Base-by-base conservation (phyloP, 129 eudicot species). In the Scalesia atractyloides region DNA sequence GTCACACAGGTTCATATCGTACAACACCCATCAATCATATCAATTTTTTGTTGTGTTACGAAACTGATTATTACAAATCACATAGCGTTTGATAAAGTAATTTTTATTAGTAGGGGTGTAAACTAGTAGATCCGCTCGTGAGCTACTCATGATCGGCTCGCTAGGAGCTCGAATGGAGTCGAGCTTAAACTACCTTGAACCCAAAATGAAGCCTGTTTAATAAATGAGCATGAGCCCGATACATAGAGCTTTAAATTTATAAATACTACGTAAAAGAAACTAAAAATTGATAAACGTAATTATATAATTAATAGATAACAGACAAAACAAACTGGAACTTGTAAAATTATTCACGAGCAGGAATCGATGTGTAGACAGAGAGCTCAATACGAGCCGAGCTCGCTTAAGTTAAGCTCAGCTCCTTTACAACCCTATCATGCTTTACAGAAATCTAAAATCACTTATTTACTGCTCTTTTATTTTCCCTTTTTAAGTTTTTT, bases 1-100 rank as follows among this genome's bases (percentile, higher is more conserved):
- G 83, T 95, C 72, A 82, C 97, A 37, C 92, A 86, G 95, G 99
- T 91, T 33, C 18, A 24, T 34, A 17, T 14, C 41, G 7, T 43
- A 18, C 14, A 17, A 69, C 49, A 70, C 49, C n/a, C 33, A 16
- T 64, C 0, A 1, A 78, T 64, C 5, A 30, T 53, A 34, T 46
- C n/a, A 5, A 58, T 10, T 13, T 17, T 54, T 75, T 43, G 2
- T 19, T 30, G 48, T 24, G 4, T n/a, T 46, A 12, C 1, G 19
- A 14, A 26, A 26, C 41, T 59, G 3, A 57, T 24, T 58, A 58
- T 24, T 22, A 22, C 64, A 59, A 59, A 39, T 3, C 5, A 1
- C 4, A 19, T 15, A 50, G 20, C 20, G 9, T n/a, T 15, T 50
- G 9, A 5, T 50, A 50, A 7, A 41, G 10, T 41, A 41, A 41